A percentile compares a stretch with the other conserved stretches of the same genome.
Evolutionary conservation across 2,329 filamentous ascomycete genomes (phyloP).

Genomic region (Verticillium klebahnii): DNA sequence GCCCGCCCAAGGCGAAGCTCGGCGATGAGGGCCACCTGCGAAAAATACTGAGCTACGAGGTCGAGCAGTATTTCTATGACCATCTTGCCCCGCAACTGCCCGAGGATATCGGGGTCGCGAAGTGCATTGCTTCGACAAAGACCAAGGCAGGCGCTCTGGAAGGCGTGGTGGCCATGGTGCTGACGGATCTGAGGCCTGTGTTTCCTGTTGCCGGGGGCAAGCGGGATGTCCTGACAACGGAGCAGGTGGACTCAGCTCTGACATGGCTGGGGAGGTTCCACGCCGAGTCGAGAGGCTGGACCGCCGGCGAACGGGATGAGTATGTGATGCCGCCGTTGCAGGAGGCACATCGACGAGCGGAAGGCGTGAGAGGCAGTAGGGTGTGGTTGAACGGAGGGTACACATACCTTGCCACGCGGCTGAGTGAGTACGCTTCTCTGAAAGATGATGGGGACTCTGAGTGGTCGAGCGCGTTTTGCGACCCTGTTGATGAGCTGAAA

Average conservation of each 20-base stretch:
- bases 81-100: slow-evolving; percentile 46
- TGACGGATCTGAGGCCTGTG: slow-evolving; percentile 48
- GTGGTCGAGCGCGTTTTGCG: slow-evolving; percentile 49
- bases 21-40: slow-evolving; percentile 59
- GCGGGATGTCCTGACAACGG: slow-evolving; percentile 36
- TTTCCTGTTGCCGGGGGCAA: slow-evolving; percentile 56
- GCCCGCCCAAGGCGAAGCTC: slow-evolving; percentile 35
- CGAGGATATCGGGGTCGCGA: slow-evolving; percentile 38
- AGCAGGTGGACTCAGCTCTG: slow-evolving; percentile 48
- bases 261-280: slow-evolving; percentile 63
- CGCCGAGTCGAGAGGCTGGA: slow-evolving; percentile 40
- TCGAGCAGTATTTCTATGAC: slow-evolving; percentile 63
- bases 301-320: slow-evolving; percentile 20
- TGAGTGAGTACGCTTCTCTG: slow-evolving; percentile 49
- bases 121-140: slow-evolving; percentile 41
- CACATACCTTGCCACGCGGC: slow-evolving; percentile 61
- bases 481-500: slow-evolving; percentile 10
- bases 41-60: slow-evolving; percentile 63
- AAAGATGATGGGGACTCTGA: slow-evolving; percentile 41
- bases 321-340: slow-evolving; percentile 52
- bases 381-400: slow-evolving; percentile 66
- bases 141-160: slow-evolving; percentile 22
- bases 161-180: slow-evolving; percentile 46
- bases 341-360: slow-evolving; percentile 34
- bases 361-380: slow-evolving; percentile 16